Conservation (phyloP, 495 filamentous ascomycete genomes). For the Talaromyces liani region DNA sequence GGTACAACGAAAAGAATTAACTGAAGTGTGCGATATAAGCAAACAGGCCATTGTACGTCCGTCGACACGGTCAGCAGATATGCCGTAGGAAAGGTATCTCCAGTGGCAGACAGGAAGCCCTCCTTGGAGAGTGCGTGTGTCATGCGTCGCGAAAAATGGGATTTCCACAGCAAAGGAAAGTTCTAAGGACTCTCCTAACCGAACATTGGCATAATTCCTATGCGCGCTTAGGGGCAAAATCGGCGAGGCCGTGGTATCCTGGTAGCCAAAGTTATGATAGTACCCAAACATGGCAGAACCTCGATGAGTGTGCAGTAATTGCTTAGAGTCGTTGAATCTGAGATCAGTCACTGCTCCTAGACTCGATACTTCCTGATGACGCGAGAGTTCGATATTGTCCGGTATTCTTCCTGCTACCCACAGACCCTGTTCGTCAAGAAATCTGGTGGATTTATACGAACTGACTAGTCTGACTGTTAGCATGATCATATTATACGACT, state of each 20-base stretch:
- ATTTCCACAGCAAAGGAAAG: slow-evolving; percentile 35
- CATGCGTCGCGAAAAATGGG: slow-evolving; percentile 35
- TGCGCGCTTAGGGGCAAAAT: neutral
- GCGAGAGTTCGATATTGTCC: neutral
- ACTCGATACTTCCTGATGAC: neutral
- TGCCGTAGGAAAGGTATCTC: slow-evolving; percentile 35
- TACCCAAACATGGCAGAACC: slow-evolving; percentile 22
- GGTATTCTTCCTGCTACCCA: neutral
- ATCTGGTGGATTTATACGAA: neutral
- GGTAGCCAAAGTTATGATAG: slow-evolving; percentile 2
- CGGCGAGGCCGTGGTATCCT: neutral
- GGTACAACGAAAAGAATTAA: slow-evolving; percentile 18
- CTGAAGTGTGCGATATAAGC: slow-evolving; percentile 25
- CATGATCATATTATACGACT: neutral
- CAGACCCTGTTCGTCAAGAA: neutral
- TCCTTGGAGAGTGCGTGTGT: slow-evolving; percentile 6
- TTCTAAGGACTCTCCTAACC: slow-evolving; percentile 15
- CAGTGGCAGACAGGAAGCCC: slow-evolving; percentile 23
- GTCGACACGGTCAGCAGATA: slow-evolving; percentile 30
- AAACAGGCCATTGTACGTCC: slow-evolving; percentile 36
- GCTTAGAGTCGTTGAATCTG: slow-evolving; percentile 32
- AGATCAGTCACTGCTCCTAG: slow-evolving; percentile 21
- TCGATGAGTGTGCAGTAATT: slow-evolving; percentile 28
- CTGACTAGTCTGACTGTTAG: neutral
- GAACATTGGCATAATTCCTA: slow-evolving; percentile 23